Evolutionary conservation across 2,329 filamentous ascomycete species (phyloP).

Genomic region (Nigrospora sphaerica): DNA sequence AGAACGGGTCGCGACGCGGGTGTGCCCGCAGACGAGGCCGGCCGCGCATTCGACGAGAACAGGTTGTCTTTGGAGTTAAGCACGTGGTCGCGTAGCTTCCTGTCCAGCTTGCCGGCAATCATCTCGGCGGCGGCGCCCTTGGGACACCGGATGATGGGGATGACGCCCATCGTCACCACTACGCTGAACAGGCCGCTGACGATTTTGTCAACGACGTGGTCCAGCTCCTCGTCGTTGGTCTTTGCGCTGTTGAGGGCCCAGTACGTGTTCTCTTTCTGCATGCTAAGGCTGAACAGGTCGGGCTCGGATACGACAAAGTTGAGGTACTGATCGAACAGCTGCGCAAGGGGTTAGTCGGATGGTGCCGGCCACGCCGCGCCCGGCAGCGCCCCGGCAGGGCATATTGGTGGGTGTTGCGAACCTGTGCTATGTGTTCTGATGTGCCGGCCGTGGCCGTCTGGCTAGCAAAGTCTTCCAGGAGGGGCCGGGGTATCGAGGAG

Average conservation of each 20-base stretch:
- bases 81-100: constrained; percentile 92
- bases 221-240: constrained; percentile 84
- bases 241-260: constrained; percentile 93
- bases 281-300: constrained; percentile 87
- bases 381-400: no score
- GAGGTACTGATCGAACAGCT: constrained; percentile 92
- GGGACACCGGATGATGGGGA: constrained; percentile 91
- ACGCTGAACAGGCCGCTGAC: constrained; percentile 97
- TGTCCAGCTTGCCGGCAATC: constrained; percentile 88
- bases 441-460: constrained; percentile 80
- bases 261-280: constrained; percentile 86
- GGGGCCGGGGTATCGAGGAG: constrained; percentile 79
- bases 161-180: constrained; percentile 93
- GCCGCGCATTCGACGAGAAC: constrained; percentile 64
- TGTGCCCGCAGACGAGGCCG: constrained; percentile 50
- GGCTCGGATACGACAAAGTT: constrained; percentile 97
- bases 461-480: constrained; percentile 90
- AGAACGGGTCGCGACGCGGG: constrained; percentile 78
- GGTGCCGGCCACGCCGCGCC: no score
- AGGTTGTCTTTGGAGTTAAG: constrained; percentile 97
- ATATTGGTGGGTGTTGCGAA: no score
- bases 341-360: constrained; percentile 21
- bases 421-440: constrained; percentile 69
- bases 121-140: constrained; percentile 90
- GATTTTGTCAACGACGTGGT: constrained; percentile 79